Conservation (phyloP, 2,329 filamentous ascomycete species). For the Pseudogymnoascus sp. region DNA sequence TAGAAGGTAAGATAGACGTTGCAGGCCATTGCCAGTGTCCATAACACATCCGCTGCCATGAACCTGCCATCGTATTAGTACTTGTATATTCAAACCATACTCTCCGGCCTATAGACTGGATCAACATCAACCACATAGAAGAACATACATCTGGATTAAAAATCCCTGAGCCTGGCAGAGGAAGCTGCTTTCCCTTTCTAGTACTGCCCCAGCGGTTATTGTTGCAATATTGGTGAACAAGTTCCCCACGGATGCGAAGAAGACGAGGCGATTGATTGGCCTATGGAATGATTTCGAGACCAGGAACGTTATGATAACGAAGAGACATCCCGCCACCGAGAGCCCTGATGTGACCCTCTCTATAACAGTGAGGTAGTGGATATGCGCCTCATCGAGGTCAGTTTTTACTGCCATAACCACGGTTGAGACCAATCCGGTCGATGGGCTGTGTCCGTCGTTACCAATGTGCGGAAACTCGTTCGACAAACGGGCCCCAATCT, state of each 20-base stretch:
- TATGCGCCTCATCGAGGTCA: slow-evolving; percentile 24
- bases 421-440: not conserved
- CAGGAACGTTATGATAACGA: slow-evolving; percentile 65
- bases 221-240: slow-evolving; percentile 69
- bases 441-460: not conserved
- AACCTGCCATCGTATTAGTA: slow-evolving; percentile 45
- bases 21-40: slow-evolving; percentile 73
- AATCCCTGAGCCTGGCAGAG: slow-evolving; percentile 66
- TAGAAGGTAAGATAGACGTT: slow-evolving; percentile 82
- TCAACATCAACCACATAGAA: not conserved
- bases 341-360: slow-evolving; percentile 63
- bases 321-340: slow-evolving; percentile 60
- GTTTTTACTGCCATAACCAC: not conserved
- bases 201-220: slow-evolving; percentile 57
- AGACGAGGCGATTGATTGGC: slow-evolving; percentile 78
- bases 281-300: slow-evolving; percentile 64
- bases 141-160: slow-evolving; percentile 68
- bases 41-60: slow-evolving; percentile 66
- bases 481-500: not conserved
- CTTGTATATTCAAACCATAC: not conserved
- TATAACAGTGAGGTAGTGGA: slow-evolving; percentile 48
- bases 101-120: not conserved
- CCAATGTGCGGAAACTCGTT: not conserved
- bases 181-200: slow-evolving; percentile 29
- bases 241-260: slow-evolving; percentile 78